These are phyloP conservation scores for Perkinsus chesapeaki DNA, from an alignment of 169 alveolate species.

Conservation along the genomic window DNA sequence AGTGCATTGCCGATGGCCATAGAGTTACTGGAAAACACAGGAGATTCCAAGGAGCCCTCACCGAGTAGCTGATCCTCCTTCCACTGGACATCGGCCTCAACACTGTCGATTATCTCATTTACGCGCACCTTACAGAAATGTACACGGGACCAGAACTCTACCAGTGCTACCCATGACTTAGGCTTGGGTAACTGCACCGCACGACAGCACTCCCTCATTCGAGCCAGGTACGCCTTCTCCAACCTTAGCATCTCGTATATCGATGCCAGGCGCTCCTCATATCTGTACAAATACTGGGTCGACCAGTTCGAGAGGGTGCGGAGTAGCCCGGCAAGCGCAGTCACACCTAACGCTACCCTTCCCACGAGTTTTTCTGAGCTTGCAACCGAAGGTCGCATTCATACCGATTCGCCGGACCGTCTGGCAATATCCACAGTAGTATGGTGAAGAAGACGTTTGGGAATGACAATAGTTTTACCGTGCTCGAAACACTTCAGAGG, in stretches of 20 bases:
- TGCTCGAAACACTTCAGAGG: too few relatives aligned
- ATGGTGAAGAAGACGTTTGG: too few relatives aligned
- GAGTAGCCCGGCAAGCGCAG: too few relatives aligned
- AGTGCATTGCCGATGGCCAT: too few relatives aligned
- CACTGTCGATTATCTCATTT: background rate
- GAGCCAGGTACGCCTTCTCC: background rate
- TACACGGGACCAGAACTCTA: background rate
- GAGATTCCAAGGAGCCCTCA: background rate
- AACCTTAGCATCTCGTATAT: background rate
- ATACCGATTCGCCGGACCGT: too few relatives aligned
- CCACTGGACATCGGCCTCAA: background rate
- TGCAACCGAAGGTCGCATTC: too few relatives aligned
- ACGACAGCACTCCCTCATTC: background rate
- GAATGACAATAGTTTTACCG: too few relatives aligned
- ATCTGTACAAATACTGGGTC: background rate
- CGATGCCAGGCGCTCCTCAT: background rate
- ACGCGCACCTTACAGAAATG: background rate
- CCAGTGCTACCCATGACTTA: background rate
- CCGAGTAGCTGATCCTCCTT: background rate
- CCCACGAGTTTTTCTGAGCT: too few relatives aligned
- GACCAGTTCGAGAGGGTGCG: too few relatives aligned
- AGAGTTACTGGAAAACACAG: background rate
- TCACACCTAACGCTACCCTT: too few relatives aligned
- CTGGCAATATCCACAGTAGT: too few relatives aligned
- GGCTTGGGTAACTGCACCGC: background rate